Percentiles rank a stretch among this genome's conserved stretches.
phyloP scores from a whole-genome alignment of 345 rosid species.

The Iberis pinnata region DNA sequence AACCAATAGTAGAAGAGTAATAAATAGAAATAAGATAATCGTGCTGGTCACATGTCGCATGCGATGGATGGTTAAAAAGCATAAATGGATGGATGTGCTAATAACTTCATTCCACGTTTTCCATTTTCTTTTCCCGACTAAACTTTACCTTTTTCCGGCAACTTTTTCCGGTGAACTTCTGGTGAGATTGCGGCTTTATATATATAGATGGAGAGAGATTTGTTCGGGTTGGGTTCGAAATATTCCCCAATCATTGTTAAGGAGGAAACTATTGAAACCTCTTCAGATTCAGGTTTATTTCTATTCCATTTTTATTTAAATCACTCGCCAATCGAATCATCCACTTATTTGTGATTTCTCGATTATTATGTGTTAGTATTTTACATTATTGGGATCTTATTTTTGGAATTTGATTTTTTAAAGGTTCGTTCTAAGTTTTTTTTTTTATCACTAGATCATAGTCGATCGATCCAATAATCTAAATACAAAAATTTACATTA shows the following conservation, averaged over 20 bases:
- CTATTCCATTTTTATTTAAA: not conserved
- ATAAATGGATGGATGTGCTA: not conserved
- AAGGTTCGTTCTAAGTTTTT: no score
- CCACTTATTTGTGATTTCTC: no score
- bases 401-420: no score
- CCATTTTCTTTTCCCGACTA: not conserved
- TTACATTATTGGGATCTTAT: no score
- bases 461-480: no score
- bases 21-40: conserved; percentile 11
- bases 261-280: conserved; percentile 37
- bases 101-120: conserved; percentile 34
- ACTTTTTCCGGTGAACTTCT: not conserved
- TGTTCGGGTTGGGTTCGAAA: conserved; percentile 43
- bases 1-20: conserved; percentile 12
- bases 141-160: no score
- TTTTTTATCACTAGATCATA: no score
- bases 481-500: no score
- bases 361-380: no score
- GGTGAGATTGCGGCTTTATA: no score
- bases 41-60: conserved; percentile 29
- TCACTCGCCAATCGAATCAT: no score
- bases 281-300: conserved; percentile 37
- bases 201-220: conserved; percentile 48
- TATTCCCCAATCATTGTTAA: conserved; percentile 35
- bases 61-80: conserved; percentile 24